Evolutionary conservation across 2,329 filamentous ascomycete genomes (phyloP).

Genomic region (Cryphonectria japonica): DNA sequence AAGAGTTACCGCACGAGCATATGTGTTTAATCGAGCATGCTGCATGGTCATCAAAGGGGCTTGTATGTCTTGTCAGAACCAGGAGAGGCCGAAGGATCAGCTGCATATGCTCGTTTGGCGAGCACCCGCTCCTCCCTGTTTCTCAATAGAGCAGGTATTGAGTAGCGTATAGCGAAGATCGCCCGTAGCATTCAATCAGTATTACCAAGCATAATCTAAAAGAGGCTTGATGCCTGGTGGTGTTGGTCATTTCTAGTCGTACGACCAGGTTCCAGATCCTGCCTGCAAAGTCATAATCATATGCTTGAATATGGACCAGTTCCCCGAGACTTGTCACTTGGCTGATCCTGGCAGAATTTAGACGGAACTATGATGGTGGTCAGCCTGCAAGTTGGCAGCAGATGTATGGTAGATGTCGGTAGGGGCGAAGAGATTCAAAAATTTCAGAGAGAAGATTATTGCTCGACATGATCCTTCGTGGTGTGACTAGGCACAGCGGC

Average conservation of each 20-base stretch:
- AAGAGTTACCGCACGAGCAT: not conserved
- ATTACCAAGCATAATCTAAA: not conserved
- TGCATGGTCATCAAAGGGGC: not conserved
- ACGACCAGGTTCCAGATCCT: not conserved
- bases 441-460: conserved; percentile 59
- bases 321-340: not conserved
- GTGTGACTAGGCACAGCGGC: conserved; percentile 35
- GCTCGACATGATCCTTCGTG: conserved; percentile 43
- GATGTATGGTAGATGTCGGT: not conserved
- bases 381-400: not conserved
- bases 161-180: not conserved
- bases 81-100: not conserved
- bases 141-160: not conserved
- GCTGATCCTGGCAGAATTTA: not conserved
- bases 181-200: not conserved
- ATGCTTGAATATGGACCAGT: not conserved
- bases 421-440: no score
- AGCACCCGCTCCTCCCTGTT: not conserved
- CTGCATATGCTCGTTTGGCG: not conserved
- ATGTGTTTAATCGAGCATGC: not conserved
- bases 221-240: not conserved
- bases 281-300: not conserved
- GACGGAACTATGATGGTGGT: not conserved
- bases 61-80: not conserved
- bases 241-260: not conserved